Percentiles rank a stretch among this genome's conserved stretches.
Conservation (phyloP, 805 yeast species). For the Ogataea henricii region DNA sequence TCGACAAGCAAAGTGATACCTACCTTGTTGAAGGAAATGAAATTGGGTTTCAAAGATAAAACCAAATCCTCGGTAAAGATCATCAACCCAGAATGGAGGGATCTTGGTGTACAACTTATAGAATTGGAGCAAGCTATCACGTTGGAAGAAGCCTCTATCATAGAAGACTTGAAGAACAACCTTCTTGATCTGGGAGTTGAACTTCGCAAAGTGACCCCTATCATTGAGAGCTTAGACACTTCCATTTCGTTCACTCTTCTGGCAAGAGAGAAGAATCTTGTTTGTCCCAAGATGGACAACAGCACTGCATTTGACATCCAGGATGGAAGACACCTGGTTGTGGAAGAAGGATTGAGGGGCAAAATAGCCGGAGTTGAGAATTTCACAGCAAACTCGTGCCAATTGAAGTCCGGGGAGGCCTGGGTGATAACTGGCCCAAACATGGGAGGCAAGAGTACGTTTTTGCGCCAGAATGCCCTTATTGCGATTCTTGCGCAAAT, state of each 20-base stretch:
- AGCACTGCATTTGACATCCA: conserved; percentile 49
- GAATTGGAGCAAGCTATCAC: conserved; percentile 48
- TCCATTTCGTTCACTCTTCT: conserved; percentile 70
- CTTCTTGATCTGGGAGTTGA: conserved; percentile 46
- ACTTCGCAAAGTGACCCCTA: conserved; percentile 51
- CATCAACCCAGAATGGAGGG: conserved; percentile 50
- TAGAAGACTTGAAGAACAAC: conserved; percentile 48
- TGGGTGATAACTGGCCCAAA: conserved; percentile 88
- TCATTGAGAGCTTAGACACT: conserved; percentile 67
- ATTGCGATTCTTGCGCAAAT: conserved; percentile 70
- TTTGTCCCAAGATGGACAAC: conserved; percentile 62
- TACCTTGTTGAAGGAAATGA: conserved; percentile 14
- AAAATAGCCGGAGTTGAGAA: conserved; percentile 41
- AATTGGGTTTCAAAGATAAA: conserved; percentile 25
- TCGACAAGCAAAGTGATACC: conserved; percentile 29
- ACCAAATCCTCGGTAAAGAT: conserved; percentile 36
- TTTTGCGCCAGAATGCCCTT: conserved; percentile 70
- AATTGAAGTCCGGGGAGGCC: conserved; percentile 32
- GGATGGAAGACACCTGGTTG: conserved; percentile 83
- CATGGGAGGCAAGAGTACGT: conserved; percentile 85
- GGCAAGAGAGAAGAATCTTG: conserved; percentile 67
- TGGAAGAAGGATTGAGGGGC: conserved; percentile 67
- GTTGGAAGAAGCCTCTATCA: conserved; percentile 54
- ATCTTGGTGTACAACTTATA: conserved; percentile 52
- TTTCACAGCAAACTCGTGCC: conserved; percentile 52